Evolutionary conservation across 345 rosid genomes (phyloP).

Genomic region (Acer campestre): DNA sequence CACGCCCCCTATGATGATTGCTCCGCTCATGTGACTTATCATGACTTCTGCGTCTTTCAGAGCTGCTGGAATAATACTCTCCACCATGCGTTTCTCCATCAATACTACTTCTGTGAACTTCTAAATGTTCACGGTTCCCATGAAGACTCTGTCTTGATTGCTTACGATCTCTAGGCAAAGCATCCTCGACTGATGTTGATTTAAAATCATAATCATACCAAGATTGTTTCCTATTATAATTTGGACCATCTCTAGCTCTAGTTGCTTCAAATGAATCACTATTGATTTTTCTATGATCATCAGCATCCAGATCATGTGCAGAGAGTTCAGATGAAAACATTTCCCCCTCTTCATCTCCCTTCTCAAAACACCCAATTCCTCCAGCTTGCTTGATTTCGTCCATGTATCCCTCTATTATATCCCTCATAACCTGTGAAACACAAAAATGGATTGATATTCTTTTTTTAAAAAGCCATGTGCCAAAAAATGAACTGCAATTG

Average conservation of each 20-base stretch:
- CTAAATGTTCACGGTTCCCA: conserved; percentile 33
- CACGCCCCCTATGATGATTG: conserved; percentile 32
- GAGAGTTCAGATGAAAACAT: conserved; percentile 30
- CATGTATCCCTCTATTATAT: conserved; percentile 83
- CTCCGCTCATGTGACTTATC: conserved; percentile 35
- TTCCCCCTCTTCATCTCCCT: conserved; percentile 43
- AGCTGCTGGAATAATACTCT: conserved; percentile 39
- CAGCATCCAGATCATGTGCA: conserved; percentile 20
- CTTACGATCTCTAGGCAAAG: conserved; percentile 30
- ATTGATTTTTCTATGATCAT: conserved; percentile 24
- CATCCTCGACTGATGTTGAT: conserved; percentile 32
- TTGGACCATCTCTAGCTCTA: conserved; percentile 16
- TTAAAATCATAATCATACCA: conserved; percentile 28
- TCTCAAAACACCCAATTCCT: conserved; percentile 85
- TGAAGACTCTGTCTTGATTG: conserved; percentile 27
- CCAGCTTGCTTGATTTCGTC: conserved; percentile 84
- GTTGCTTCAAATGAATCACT: conserved; percentile 29
- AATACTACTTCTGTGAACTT: conserved; percentile 19
- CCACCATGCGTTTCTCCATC: conserved; percentile 29
- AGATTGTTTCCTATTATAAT: conserved; percentile 33
- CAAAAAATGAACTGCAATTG: background rate
- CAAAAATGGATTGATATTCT: conserved; percentile 15
- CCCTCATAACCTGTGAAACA: conserved; percentile 64
- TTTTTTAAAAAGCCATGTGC: background rate
- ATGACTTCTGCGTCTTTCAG: conserved; percentile 32